These are phyloP conservation scores for Myxozyma mucilagina DNA, from an alignment of 805 yeast genomes.

Conservation along the genomic window DNA sequence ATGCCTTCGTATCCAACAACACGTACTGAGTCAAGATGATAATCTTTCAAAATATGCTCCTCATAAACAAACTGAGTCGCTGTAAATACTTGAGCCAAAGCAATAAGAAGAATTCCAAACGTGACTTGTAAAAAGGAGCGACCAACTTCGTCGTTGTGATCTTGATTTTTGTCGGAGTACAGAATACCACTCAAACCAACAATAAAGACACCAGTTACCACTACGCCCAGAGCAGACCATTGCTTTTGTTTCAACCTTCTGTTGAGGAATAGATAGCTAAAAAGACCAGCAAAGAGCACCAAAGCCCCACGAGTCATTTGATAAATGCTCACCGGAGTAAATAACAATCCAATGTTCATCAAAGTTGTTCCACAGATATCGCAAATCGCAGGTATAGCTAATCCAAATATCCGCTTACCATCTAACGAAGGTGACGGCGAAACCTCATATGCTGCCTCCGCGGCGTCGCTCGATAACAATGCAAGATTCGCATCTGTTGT, in stretches of 20 bases:
- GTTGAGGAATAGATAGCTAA: slow-evolving; percentile 63
- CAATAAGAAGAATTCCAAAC: slow-evolving; percentile 59
- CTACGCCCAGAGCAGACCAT: slow-evolving; percentile 67
- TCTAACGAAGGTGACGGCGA: slow-evolving; percentile 15
- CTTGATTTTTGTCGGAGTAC: slow-evolving; percentile 19
- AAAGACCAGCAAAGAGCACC: slow-evolving; percentile 71
- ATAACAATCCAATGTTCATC: slow-evolving; percentile 70
- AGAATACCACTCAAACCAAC: slow-evolving; percentile 71
- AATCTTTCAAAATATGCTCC: slow-evolving; percentile 60
- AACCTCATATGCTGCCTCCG: neutral
- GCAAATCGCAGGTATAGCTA: slow-evolving; percentile 66
- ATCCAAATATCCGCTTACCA: slow-evolving; percentile 40
- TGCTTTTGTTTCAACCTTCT: slow-evolving; percentile 58
- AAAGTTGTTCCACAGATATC: slow-evolving; percentile 74
- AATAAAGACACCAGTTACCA: slow-evolving; percentile 64
- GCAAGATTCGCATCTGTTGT: slow-evolving; percentile 7
- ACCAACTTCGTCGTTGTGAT: slow-evolving; percentile 1
- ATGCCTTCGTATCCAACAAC: slow-evolving; percentile 76
- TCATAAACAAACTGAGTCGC: slow-evolving; percentile 79
- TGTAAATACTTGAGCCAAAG: slow-evolving; percentile 64
- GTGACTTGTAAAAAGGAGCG: slow-evolving; percentile 34
- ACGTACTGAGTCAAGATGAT: slow-evolving; percentile 58
- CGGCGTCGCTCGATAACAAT: neutral
- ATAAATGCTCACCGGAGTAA: slow-evolving; percentile 75
- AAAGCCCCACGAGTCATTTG: slow-evolving; percentile 85